Evolutionary conservation across 768 basidiomycete species (phyloP), one percentile per base, ranked within the genome.

Genomic region (Suillus sp.): DNA sequence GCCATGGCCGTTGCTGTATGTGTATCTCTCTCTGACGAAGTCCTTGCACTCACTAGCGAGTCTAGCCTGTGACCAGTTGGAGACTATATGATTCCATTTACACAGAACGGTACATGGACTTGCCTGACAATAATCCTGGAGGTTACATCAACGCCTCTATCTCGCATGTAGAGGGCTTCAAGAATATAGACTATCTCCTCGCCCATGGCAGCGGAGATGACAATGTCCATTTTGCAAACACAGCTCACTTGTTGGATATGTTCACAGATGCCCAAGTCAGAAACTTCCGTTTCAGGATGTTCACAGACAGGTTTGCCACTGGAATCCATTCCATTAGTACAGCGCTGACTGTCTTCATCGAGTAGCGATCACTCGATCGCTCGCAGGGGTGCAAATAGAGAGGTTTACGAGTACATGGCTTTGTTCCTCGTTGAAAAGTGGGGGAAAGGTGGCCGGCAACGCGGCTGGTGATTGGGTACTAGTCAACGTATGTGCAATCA

Each of bases 191-290:
- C 67, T 99, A 85, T 74, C 74, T 96, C 57, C 85, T 98, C 60
- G 92, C 91, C 11, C 96, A 98, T 70, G 97, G 97, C 35, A 94
- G 89, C 67, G 96, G 90, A 10, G 96, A 99, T 73, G 96, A 99
- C 73, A 99, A 99, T 71, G 95, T 99, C 51, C 97, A 99, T 76
- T 95, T 86, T 70, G 86, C 91, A 43, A 96, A 99, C 77, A 88
- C 91, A 60, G 95, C 95, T 14, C 92, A 92, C 68, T 71, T 99
- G 70, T 77, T 99, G 40, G 96, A 99, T 75, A 95, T 97, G 88
- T 84, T 99, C 68, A 98, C 95, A 0, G 78, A 80, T 68, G 88
- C 81, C 30, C 79, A 87, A 62, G 84, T 98, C 51, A 81, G 89
- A 69, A 83, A 83, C 64, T 92, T 89, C 70, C 83, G 90, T 70